phyloP scores from a whole-genome alignment of 768 basidiomycete genomes.

The Coprinopsis strossmayeri region DNA sequence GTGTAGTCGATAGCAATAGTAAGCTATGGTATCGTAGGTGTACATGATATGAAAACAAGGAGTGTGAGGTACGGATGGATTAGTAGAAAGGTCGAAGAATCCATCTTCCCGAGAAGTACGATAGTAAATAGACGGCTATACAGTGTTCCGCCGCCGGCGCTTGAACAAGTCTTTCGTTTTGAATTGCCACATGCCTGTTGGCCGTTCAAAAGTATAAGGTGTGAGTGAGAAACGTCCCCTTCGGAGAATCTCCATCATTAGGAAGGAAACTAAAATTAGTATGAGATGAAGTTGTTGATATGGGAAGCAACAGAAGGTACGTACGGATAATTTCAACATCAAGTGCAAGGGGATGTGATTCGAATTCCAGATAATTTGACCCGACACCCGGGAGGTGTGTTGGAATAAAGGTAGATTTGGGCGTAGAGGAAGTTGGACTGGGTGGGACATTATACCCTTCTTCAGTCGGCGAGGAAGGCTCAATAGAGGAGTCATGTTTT shows the following conservation, averaged over 20 bases:
- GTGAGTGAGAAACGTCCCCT: slow-evolving; percentile 50
- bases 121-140: slow-evolving; percentile 16
- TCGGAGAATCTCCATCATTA: slow-evolving; percentile 60
- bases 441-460: slow-evolving; percentile 17
- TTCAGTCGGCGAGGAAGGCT: slow-evolving; percentile 18
- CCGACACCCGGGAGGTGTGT: slow-evolving; percentile 49
- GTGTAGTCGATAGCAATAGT: no score
- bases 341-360: slow-evolving; percentile 38
- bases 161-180: slow-evolving; percentile 30
- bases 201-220: slow-evolving; percentile 40
- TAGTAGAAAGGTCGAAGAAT: slow-evolving; percentile 1
- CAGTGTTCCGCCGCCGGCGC: slow-evolving; percentile 31
- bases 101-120: slow-evolving; percentile 8
- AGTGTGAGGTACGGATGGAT: slow-evolving; percentile 1
- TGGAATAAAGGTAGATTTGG: slow-evolving; percentile 34
- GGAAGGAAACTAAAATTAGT: slow-evolving; percentile 42
- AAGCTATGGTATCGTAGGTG: no score
- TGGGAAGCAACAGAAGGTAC: slow-evolving; percentile 12
- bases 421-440: slow-evolving; percentile 7
- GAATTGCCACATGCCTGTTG: slow-evolving; percentile 38
- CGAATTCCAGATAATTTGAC: slow-evolving; percentile 53
- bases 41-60: no score
- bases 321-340: slow-evolving; percentile 49
- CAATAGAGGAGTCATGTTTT: slow-evolving; percentile 10
- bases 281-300: slow-evolving; percentile 4